Evolutionary conservation across 805 yeast genomes (phyloP).

Genomic region (Pichia gijzeniarum): DNA sequence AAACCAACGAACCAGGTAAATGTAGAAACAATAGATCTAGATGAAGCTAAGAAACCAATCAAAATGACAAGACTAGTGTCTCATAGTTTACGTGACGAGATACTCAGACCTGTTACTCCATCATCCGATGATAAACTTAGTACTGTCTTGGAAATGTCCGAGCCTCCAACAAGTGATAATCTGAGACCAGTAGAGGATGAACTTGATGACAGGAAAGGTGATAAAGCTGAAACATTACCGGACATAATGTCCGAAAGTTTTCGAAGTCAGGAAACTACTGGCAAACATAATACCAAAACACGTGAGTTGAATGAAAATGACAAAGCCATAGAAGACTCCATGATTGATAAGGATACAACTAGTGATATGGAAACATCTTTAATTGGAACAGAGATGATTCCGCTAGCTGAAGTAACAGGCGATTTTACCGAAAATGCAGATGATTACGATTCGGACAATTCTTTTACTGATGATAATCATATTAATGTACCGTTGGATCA

Average conservation of each 20-base stretch:
- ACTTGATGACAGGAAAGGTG: background rate
- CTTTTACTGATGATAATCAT: constrained; percentile 23
- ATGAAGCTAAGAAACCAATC: background rate
- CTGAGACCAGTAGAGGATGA: background rate
- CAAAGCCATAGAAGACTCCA: background rate
- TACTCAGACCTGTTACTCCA: too few species aligned
- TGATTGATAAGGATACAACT: background rate
- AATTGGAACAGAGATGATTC: constrained; percentile 25
- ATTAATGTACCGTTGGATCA: constrained; percentile 23
- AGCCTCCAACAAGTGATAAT: constrained; percentile 5
- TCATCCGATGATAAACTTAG: constrained; percentile 1
- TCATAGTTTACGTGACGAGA: too few species aligned
- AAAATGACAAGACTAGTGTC: too few species aligned
- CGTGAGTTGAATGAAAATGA: background rate
- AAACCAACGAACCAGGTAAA: too few species aligned
- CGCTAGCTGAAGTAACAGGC: constrained; percentile 27
- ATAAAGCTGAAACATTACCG: background rate
- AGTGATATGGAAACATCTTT: constrained; percentile 13
- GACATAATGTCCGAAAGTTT: too few species aligned
- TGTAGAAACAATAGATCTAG: too few species aligned
- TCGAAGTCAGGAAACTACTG: background rate
- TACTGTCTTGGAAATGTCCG: constrained; percentile 10
- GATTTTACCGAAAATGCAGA: constrained; percentile 18
- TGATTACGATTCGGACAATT: constrained; percentile 20
- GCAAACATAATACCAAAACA: background rate